A percentile compares a stretch with the other conserved stretches of the same genome.
Conservation (phyloP, 371 early-diverging fungal genomes). For the Syncephalis fuscata region DNA sequence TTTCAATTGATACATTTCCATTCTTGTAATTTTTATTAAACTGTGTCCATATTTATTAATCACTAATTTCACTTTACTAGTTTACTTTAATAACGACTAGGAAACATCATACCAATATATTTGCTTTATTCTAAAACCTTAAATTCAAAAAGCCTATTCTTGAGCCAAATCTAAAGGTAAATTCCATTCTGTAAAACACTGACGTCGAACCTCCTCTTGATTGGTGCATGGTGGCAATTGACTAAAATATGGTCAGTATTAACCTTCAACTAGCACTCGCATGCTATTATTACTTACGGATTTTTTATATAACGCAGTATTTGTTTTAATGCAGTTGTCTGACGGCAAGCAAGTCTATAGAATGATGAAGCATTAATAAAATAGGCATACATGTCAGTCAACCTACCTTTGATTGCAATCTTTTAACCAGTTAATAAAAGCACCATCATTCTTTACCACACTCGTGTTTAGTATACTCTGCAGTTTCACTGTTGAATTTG, state of each 20-base stretch:
- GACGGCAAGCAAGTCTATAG: conserved; percentile 22
- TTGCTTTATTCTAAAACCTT: no score
- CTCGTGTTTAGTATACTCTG: no score
- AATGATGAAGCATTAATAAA: neutral
- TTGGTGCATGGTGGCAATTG: conserved; percentile 15
- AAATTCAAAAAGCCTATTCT: no score
- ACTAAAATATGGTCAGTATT: conserved; percentile 7
- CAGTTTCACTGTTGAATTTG: no score
- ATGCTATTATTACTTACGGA: conserved; percentile 24
- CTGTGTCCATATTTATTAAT: no score
- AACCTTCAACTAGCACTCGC: neutral
- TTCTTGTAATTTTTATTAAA: no score
- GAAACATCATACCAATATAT: no score
- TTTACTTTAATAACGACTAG: no score
- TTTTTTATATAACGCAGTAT: conserved; percentile 21
- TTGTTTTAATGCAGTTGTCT: conserved; percentile 28
- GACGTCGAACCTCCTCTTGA: conserved; percentile 23
- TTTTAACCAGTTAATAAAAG: no score
- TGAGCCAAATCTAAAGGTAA: conserved; percentile 16
- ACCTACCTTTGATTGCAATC: conserved; percentile 34
- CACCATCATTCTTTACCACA: no score
- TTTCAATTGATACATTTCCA: no score
- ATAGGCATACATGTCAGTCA: neutral
- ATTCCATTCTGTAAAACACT: conserved; percentile 35
- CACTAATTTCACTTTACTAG: no score